phyloP scores from a whole-genome alignment of 768 basidiomycete species.

The Leucocoprinus birnbaumii region DNA sequence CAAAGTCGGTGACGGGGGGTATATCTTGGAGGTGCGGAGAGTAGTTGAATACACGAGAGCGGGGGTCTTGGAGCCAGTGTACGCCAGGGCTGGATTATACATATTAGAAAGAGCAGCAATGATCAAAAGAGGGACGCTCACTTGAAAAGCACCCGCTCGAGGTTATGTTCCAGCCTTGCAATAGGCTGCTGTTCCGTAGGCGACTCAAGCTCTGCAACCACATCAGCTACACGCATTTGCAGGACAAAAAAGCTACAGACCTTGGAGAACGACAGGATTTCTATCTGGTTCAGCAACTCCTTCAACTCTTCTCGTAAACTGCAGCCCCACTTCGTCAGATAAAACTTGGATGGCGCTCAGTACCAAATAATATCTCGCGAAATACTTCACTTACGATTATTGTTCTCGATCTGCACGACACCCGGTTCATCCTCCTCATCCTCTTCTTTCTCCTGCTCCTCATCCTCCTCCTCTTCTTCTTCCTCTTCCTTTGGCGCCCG shows the following conservation, averaged over 20 bases:
- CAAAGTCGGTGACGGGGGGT: constrained; percentile 79
- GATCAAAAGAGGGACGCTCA: constrained; percentile 29
- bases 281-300: constrained; percentile 8
- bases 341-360: no score
- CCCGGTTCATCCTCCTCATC: no score
- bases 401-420: no score
- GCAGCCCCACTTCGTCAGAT: not conserved
- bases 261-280: constrained; percentile 36
- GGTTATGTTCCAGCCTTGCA: constrained; percentile 37
- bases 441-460: no score
- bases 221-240: not conserved
- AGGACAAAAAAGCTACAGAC: constrained; percentile 8
- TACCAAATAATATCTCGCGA: no score
- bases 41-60: constrained; percentile 86
- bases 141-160: constrained; percentile 78
- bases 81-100: constrained; percentile 66
- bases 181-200: constrained; percentile 38
- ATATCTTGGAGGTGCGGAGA: constrained; percentile 66
- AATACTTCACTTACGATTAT: no score
- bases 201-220: constrained; percentile 36
- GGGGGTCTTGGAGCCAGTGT: constrained; percentile 85
- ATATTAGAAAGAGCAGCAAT: constrained; percentile 3
- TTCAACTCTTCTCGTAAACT: constrained; percentile 1
- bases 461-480: no score
- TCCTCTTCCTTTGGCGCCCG: no score